Evolutionary conservation across 73 alveolate species (phyloP).

Genomic region (Paramecium caudatum): DNA sequence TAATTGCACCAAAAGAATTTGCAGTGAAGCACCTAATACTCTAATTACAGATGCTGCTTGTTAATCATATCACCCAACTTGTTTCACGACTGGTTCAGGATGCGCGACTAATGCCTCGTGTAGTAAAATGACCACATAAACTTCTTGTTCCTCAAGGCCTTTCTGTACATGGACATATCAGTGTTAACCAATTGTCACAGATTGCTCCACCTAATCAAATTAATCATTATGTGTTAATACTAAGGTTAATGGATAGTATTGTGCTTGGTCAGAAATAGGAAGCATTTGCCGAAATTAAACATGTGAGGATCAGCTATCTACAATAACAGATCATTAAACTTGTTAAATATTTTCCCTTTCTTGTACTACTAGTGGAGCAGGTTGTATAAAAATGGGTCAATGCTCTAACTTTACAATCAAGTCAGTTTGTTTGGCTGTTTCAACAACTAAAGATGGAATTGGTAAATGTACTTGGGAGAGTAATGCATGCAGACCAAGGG

Average conservation of each 20-base stretch:
- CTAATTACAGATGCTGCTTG: conserved; percentile 37
- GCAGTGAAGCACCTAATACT: neutral
- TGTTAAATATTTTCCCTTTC: neutral
- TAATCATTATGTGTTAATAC: conserved; percentile 25
- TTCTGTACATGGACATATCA: conserved; percentile 13
- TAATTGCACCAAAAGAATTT: neutral
- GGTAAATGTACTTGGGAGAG: conserved; percentile 49
- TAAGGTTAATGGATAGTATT: neutral
- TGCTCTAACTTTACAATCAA: neutral
- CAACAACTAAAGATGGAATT: neutral
- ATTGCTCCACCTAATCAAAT: neutral
- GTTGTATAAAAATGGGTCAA: neutral
- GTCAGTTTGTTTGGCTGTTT: neutral
- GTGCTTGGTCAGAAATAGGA: conserved; percentile 50
- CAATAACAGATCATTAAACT: neutral
- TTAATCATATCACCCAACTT: neutral
- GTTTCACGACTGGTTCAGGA: conserved; percentile 55
- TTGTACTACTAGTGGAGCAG: conserved; percentile 51
- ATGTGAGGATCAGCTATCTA: conserved; percentile 14
- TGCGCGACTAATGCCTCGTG: neutral
- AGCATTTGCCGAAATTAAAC: neutral
- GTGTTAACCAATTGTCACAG: neutral
- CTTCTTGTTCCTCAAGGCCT: neutral
- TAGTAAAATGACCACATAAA: neutral
- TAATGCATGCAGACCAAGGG: conserved; percentile 26